Conservation (phyloP, 2,329 filamentous ascomycete species). For the Trichoderma simmonsii region DNA sequence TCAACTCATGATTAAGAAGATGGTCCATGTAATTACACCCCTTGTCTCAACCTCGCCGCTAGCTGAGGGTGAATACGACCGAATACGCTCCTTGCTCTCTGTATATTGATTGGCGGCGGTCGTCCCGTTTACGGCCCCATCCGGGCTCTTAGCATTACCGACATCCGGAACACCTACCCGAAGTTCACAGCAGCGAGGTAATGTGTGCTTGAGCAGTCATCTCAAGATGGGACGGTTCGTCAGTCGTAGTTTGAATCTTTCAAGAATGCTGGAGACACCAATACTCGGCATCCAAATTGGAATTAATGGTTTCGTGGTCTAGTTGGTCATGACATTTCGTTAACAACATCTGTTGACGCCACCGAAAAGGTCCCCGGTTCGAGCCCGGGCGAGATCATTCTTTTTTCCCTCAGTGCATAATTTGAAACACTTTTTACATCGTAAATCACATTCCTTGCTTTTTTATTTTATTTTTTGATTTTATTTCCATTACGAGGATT, state of each 20-base stretch:
- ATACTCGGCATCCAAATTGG: background rate
- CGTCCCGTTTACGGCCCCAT: background rate
- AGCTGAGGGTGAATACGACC: background rate
- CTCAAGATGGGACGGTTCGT: background rate
- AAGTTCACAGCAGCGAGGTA: background rate
- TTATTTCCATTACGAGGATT: background rate
- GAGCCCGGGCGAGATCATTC: slow-evolving; percentile 19
- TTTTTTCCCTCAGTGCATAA: background rate
- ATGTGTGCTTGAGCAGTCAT: background rate
- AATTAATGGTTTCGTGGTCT: slow-evolving; percentile 19
- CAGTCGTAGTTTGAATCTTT: background rate
- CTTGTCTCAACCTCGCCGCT: background rate
- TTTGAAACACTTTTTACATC: background rate
- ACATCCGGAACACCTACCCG: background rate
- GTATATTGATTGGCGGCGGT: background rate
- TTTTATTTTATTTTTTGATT: background rate
- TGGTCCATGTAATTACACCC: background rate
- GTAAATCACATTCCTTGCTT: background rate
- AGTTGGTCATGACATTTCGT: slow-evolving; percentile 21
- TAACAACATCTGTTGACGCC: slow-evolving; percentile 20
- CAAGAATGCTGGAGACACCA: background rate
- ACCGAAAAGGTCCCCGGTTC: slow-evolving; percentile 22
- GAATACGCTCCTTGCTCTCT: background rate
- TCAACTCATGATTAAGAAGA: background rate
- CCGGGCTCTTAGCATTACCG: background rate